A percentile compares a stretch with the other conserved stretches of the same genome.
Conservation (phyloP, 345 rosid genomes). For the Linum lewisii region DNA sequence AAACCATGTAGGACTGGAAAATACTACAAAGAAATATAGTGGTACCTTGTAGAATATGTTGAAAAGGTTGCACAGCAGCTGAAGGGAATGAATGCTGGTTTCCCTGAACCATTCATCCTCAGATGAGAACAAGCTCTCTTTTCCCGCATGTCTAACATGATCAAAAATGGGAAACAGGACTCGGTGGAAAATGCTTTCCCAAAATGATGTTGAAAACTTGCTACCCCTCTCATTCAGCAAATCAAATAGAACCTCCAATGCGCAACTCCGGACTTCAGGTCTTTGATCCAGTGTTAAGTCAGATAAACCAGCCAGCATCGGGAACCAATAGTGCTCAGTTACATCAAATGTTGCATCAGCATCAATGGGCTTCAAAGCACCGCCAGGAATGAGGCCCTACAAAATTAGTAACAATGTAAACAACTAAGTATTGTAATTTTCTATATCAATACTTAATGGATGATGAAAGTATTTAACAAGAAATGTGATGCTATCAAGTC, state of each 20-base stretch:
- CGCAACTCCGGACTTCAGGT: slow-evolving; percentile 81
- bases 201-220: slow-evolving; percentile 70
- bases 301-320: slow-evolving; percentile 88
- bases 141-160: slow-evolving; percentile 83
- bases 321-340: slow-evolving; percentile 91
- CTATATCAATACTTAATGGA: no score
- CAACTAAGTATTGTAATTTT: not conserved
- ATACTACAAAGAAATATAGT: not conserved
- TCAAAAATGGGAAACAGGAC: slow-evolving; percentile 90
- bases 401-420: slow-evolving; percentile 14
- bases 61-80: slow-evolving; percentile 90
- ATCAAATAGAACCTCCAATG: slow-evolving; percentile 88
- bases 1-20: not conserved
- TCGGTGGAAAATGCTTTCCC: slow-evolving; percentile 93
- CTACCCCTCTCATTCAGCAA: slow-evolving; percentile 86
- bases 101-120: slow-evolving; percentile 81
- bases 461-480: not conserved
- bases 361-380: slow-evolving; percentile 65
- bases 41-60: slow-evolving; percentile 64
- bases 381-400: slow-evolving; percentile 85
- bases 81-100: slow-evolving; percentile 82
- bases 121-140: slow-evolving; percentile 54
- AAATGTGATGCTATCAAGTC: not conserved
- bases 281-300: slow-evolving; percentile 80
- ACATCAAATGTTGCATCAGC: slow-evolving; percentile 58